Evolutionary conservation across 2,329 filamentous ascomycete genomes (phyloP), one percentile per base, ranked within the genome.

Genomic region (Chrysoporthe deuterocubensis): DNA sequence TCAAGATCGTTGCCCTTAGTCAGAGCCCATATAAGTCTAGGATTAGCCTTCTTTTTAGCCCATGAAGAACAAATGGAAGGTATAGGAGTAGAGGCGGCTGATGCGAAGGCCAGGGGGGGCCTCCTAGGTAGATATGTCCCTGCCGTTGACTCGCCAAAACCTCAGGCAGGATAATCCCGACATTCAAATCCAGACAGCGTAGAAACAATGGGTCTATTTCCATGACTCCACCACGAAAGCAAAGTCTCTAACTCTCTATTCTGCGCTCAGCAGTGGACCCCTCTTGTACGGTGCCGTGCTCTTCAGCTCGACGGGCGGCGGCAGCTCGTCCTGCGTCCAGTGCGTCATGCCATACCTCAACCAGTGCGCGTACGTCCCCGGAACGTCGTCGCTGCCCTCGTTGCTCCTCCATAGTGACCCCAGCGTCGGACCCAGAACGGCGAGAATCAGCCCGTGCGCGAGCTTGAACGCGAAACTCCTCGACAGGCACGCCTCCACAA

Each of bases 391-490:
- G 0, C 80, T 81, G 1, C 83, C 85, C 2, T 76, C 74, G 71
- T 87, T 71, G 44, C 80, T 80, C 73, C 82, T 81, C 85, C 85
- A 88, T 43, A 86, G 71, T 37, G 83, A 84, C 0, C 85, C 84
- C 13, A 88, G 74, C 0, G 85, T 87, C 21, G 81, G 77, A 1
- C 82, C 81, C 37, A 81, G 75, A 0, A 87, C 80, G 46, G 80
- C 78, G 9, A 87, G 59, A 34, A 87, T 87, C 34, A 87, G 71
- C 0, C 85, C 85, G 70, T 87, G 84, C 0, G 84, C 84, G 8
- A 88, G 74, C 75, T 88, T 88, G 74, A 88, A 84, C 1, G 81
- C 82, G 73, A 85, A 88, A 70, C 84, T 86, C 67, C 74, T 78
- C 16, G 71, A 73, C n/a, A 88, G 73, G 67, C 82, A 84, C 0